Percentiles rank a stretch among this genome's conserved stretches.
phyloP scores from a whole-genome alignment of 208 protist genomes.

The Trypanosoma cruzi region DNA sequence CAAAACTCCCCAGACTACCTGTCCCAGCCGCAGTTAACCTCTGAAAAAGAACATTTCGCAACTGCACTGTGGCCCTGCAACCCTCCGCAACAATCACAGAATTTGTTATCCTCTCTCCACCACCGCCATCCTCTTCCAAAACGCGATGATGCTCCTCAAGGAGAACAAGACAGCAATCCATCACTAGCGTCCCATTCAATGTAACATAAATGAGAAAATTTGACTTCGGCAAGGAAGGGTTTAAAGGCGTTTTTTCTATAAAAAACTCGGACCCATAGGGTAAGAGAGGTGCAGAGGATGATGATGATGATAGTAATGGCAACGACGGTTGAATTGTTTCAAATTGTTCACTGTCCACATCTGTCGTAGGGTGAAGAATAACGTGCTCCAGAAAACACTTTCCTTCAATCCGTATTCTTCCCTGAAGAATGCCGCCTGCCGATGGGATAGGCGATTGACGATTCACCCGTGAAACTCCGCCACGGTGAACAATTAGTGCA shows the following conservation, averaged over 20 bases:
- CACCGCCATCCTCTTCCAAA: not conserved
- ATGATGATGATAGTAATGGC: not conserved
- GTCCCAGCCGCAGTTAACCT: not conserved
- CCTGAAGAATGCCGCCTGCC: slow-evolving; percentile 5
- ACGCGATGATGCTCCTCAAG: slow-evolving; percentile 3
- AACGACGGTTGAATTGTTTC: not conserved
- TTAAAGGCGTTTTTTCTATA: not conserved
- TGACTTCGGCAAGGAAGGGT: not conserved
- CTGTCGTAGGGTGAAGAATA: slow-evolving; percentile 13
- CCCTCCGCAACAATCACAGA: slow-evolving; percentile 21
- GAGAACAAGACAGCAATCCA: slow-evolving; percentile 25
- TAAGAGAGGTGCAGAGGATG: not conserved
- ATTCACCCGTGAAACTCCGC: slow-evolving; percentile 33
- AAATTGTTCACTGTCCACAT: not conserved
- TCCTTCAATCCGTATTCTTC: slow-evolving; percentile 24
- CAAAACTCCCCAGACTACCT: not conserved
- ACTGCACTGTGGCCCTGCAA: slow-evolving; percentile 8
- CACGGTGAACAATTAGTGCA: slow-evolving; percentile 54
- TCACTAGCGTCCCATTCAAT: slow-evolving; percentile 14
- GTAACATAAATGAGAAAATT: slow-evolving; percentile 21
- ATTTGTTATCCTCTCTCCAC: not conserved
- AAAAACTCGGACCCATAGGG: not conserved
- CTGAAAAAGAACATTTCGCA: slow-evolving; percentile 22
- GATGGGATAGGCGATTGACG: slow-evolving; percentile 2
- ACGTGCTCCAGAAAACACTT: slow-evolving; percentile 29